Conservation (phyloP, 163 green algal species). For the Trebouxia gelatinosa region DNA sequence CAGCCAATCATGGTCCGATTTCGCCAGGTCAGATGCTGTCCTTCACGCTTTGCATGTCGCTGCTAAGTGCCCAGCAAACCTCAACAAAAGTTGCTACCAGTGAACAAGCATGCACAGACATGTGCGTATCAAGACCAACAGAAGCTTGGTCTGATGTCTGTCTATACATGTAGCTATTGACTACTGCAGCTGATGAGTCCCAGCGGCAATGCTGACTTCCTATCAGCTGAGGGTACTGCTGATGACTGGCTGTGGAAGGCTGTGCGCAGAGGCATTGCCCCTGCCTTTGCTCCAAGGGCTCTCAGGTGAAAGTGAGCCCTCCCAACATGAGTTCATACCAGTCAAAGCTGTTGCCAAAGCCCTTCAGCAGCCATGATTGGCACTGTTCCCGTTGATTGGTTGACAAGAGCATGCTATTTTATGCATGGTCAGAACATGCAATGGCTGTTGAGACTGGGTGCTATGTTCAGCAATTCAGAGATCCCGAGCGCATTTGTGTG, state of each 20-base stretch:
- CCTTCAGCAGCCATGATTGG: background rate
- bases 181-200: slow-evolving; percentile 21
- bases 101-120: background rate
- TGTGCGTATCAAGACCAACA: background rate
- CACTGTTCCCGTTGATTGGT: background rate
- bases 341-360: background rate
- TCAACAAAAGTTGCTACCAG: background rate
- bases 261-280: background rate
- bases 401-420: background rate
- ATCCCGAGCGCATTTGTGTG: too few relatives aligned
- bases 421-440: background rate
- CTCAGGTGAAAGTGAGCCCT: background rate
- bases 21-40: slow-evolving; percentile 14
- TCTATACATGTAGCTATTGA: background rate
- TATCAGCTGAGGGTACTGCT: slow-evolving; percentile 7
- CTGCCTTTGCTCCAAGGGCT: slow-evolving; percentile 11
- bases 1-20: slow-evolving; percentile 12
- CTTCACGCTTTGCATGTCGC: background rate
- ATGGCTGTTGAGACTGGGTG: background rate
- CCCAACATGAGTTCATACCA: background rate
- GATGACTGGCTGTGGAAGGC: slow-evolving; percentile 12
- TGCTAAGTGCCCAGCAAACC: background rate
- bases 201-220: slow-evolving; percentile 10
- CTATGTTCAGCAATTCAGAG: background rate
- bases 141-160: background rate